phyloP scores from a whole-genome alignment of 2,329 filamentous ascomycete species.

The Scedosporium dehoogii region DNA sequence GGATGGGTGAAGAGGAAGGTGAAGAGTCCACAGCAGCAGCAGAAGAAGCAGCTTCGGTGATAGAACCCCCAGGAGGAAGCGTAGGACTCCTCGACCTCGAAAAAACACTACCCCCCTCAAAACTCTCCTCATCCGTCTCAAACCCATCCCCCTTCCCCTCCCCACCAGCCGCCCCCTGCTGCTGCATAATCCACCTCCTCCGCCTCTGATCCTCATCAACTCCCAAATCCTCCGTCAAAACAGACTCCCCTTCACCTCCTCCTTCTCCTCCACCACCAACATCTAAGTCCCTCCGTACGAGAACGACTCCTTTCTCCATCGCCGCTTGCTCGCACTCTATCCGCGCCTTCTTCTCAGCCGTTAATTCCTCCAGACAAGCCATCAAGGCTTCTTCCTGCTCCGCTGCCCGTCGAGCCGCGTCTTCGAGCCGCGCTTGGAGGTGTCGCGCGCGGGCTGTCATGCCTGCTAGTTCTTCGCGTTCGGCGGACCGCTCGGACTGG shows the following conservation, averaged over 20 bases:
- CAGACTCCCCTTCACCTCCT: constrained; percentile 25
- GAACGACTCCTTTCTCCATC: constrained; percentile 17
- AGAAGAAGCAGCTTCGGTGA: constrained; percentile 21
- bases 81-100: constrained; percentile 51
- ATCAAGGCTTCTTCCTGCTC: constrained; percentile 44
- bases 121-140: constrained; percentile 43
- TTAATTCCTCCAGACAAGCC: constrained; percentile 38
- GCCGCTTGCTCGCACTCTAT: constrained; percentile 24
- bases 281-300: constrained; percentile 12
- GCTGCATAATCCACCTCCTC: constrained; percentile 29
- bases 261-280: background rate
- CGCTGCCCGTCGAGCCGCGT: constrained; percentile 41
- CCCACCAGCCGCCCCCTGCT: constrained; percentile 17
- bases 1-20: background rate
- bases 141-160: constrained; percentile 33
- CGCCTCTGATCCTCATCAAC: constrained; percentile 39
- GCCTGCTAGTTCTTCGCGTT: constrained; percentile 47
- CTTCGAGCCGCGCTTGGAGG: constrained; percentile 50
- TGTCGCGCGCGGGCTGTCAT: constrained; percentile 40
- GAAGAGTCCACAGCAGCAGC: background rate
- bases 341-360: constrained; percentile 38
- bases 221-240: constrained; percentile 41
- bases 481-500: constrained; percentile 41
- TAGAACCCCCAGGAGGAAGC: background rate
- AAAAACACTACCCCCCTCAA: constrained; percentile 47